These are phyloP conservation scores for Xylariaceae sp. DNA, from an alignment of 2,329 filamentous ascomycete species.

Conservation along the genomic window DNA sequence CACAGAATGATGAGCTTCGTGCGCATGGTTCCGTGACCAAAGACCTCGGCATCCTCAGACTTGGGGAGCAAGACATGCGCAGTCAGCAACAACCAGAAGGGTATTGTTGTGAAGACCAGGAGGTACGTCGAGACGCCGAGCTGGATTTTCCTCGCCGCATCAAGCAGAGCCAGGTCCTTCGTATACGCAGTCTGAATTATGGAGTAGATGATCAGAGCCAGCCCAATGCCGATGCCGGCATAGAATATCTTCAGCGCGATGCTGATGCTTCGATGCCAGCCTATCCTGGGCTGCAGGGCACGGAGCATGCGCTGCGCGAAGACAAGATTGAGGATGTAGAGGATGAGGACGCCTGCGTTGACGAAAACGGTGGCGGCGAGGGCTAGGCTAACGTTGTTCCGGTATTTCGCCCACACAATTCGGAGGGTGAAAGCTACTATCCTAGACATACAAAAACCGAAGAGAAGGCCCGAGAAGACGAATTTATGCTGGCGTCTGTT, in stretches of 20 bases:
- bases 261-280: constrained; percentile 32
- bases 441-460: constrained; percentile 36
- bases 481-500: constrained; percentile 36
- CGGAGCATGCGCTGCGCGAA: constrained; percentile 38
- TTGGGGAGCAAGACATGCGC: constrained; percentile 28
- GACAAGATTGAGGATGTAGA: constrained; percentile 37
- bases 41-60: constrained; percentile 25
- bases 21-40: constrained; percentile 30
- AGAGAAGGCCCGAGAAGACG: constrained; percentile 33
- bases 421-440: constrained; percentile 33
- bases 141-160: constrained; percentile 25
- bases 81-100: constrained; percentile 23
- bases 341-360: constrained; percentile 34
- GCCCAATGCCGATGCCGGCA: constrained; percentile 23
- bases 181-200: constrained; percentile 29
- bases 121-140: constrained; percentile 26
- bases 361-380: constrained; percentile 34
- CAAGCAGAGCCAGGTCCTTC: constrained; percentile 18
- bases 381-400: constrained; percentile 28
- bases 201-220: constrained; percentile 32
- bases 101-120: constrained; percentile 28
- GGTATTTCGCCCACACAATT: constrained; percentile 32
- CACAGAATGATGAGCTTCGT: constrained; percentile 30
- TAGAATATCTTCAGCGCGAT: constrained; percentile 27
- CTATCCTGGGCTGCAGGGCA: constrained; percentile 34